Evolutionary conservation across 768 basidiomycete species (phyloP), one percentile per base, ranked within the genome.

Genomic region (Mycena alexandri): DNA sequence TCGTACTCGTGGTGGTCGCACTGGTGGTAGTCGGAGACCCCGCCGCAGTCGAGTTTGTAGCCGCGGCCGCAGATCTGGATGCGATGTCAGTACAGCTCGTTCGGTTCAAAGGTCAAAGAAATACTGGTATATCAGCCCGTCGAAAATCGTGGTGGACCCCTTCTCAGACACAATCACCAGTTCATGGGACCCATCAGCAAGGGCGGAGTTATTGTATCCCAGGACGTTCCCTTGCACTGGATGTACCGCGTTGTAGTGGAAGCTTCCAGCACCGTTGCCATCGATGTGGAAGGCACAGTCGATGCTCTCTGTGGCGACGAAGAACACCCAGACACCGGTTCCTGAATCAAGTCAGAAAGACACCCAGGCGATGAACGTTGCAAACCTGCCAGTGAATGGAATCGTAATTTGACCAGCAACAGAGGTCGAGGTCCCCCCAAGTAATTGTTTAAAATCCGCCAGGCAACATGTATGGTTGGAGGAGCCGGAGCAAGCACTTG

Each of bases 391-490:
- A 5, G 48, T 50, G 25, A 50, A 50, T 5, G 48, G 48, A 50
- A 50, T 29, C 13, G 48, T 50, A 25, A 50, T 50, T 50, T 50
- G 24, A 50, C 48, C 48, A 50, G 48, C 48, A 25, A 50, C 48
- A 25, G 48, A 50, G 13, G 48, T 50, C 17, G 25, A 9, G 25
- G 48, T 50, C 3, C 48, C 48, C 24, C 3, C 48, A 1, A 50
- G 24, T 22, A 51, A 29, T 29, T 50, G 25, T 14, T 50, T 29
- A 24, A 25, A 50, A 25, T 50, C 25, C 25, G 13, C 12, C 6
- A 16, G 24, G 14, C 38, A 38, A 14, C 38, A 38, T 38, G 38
- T 38, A 2, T 14, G 11, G 38, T 38, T 38, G 38, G 38, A 29
- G 24, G 46, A 50, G 24, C 13, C 14, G 48, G 48, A 29, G 25